These are phyloP conservation scores for Fusarium scirpi DNA, from an alignment of 2,329 filamentous ascomycete genomes.

Conservation along the genomic window DNA sequence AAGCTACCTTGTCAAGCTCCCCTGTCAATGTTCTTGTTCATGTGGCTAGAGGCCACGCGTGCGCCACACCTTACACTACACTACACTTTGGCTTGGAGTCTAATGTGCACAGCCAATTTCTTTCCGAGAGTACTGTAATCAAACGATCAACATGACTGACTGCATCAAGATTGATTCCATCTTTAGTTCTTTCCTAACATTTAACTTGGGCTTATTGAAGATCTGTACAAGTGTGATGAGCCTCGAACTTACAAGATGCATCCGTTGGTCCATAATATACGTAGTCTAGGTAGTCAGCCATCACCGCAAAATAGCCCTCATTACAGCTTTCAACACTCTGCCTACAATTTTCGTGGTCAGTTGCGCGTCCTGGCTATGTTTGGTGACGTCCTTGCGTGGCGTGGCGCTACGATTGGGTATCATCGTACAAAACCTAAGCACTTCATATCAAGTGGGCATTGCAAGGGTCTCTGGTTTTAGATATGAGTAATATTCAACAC, in stretches of 20 bases:
- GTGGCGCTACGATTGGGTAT: slow-evolving; percentile 13
- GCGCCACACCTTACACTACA: slow-evolving; percentile 29
- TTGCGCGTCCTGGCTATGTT: slow-evolving; percentile 22
- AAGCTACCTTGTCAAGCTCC: slow-evolving; percentile 30
- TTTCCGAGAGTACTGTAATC: neutral
- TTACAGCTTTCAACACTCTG: neutral
- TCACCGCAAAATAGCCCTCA: neutral
- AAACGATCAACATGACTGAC: neutral
- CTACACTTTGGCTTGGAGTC: neutral
- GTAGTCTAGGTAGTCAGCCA: neutral
- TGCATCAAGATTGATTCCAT: slow-evolving; percentile 6
- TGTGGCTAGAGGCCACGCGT: slow-evolving; percentile 33
- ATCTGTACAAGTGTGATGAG: neutral
- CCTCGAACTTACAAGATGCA: neutral
- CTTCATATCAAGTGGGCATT: neutral
- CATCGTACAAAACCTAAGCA: neutral
- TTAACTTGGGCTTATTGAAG: neutral
- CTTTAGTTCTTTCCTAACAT: neutral
- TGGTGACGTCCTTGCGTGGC: slow-evolving; percentile 31
- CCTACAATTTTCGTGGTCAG: slow-evolving; percentile 10
- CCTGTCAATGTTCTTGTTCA: neutral
- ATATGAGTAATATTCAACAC: neutral
- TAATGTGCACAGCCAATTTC: slow-evolving; percentile 12
- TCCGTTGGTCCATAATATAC: neutral
- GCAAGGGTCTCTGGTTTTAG: neutral